A percentile compares a stretch with the other conserved stretches of the same genome.
Evolutionary conservation across 768 basidiomycete genomes (phyloP).

Genomic region (Favolaschia claudopus): DNA sequence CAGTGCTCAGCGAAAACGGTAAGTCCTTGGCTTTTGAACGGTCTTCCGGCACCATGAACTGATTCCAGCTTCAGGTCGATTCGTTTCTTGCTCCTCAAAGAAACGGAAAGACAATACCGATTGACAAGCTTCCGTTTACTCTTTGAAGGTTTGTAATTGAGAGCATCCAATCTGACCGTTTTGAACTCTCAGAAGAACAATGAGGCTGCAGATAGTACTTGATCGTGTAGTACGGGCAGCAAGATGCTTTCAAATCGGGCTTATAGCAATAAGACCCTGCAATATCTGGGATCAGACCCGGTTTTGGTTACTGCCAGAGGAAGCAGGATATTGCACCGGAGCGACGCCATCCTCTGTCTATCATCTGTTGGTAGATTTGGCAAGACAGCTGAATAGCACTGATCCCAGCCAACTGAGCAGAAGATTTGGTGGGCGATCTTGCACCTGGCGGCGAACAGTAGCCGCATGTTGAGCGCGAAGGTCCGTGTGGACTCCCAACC

Average conservation of each 20-base stretch:
- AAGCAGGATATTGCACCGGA: constrained; percentile 63
- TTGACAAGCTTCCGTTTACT: constrained; percentile 80
- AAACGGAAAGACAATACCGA: constrained; percentile 48
- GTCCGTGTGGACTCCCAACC: constrained; percentile 45
- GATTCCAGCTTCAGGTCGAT: constrained; percentile 67
- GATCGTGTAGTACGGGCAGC: constrained; percentile 96
- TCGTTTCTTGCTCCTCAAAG: not conserved
- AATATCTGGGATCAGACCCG: not conserved
- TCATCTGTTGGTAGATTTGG: constrained; percentile 77
- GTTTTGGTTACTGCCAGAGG: not conserved
- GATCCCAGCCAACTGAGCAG: constrained; percentile 55
- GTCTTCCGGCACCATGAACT: constrained; percentile 60
- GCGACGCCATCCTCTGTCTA: constrained; percentile 86
- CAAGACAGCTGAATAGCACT: constrained; percentile 61
- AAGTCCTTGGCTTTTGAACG: constrained; percentile 33
- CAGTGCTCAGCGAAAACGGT: constrained; percentile 50
- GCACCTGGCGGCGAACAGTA: constrained; percentile 70
- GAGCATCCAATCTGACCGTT: constrained; percentile 66
- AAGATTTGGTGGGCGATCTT: constrained; percentile 51
- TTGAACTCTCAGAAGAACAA: constrained; percentile 8
- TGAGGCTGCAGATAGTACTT: constrained; percentile 54
- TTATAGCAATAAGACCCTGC: constrained; percentile 81
- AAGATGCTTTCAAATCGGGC: constrained; percentile 80
- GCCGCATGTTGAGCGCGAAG: constrained; percentile 59
- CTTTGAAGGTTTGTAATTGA: constrained; percentile 71